phyloP scores from a whole-genome alignment of 2,329 filamentous ascomycete species.

The Trichoderma oligosporum region DNA sequence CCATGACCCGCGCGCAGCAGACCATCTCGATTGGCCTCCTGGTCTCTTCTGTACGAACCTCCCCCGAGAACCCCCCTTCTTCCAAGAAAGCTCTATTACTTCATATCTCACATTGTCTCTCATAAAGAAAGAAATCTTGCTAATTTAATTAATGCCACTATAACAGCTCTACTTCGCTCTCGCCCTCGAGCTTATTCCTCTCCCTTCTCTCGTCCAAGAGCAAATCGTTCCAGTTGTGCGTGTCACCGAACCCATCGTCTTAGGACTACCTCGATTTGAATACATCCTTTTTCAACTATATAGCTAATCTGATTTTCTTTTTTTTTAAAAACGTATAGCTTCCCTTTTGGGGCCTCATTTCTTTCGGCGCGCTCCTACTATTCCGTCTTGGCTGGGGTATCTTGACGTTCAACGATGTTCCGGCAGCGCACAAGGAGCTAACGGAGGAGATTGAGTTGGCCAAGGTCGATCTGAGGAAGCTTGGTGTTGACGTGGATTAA shows the following conservation, averaged over 20 bases:
- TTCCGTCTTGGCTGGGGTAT: slow-evolving; percentile 90
- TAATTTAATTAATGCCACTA: neutral
- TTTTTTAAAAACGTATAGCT: slow-evolving; percentile 57
- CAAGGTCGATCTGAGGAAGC: slow-evolving; percentile 65
- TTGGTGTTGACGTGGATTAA: slow-evolving; percentile 76
- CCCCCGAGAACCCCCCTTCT: neutral
- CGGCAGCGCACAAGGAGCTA: slow-evolving; percentile 83
- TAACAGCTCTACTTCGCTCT: slow-evolving; percentile 87
- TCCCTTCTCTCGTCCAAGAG: slow-evolving; percentile 72
- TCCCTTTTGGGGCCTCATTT: slow-evolving; percentile 87
- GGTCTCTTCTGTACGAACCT: slow-evolving; percentile 70
- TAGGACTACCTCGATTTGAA: neutral
- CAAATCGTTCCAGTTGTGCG: slow-evolving; percentile 87
- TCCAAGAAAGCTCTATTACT: neutral
- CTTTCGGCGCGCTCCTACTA: slow-evolving; percentile 87
- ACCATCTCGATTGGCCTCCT: slow-evolving; percentile 84
- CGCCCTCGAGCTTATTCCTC: slow-evolving; percentile 76
- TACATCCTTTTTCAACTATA: neutral
- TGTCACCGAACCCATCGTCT: slow-evolving; percentile 23
- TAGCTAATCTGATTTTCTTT: slow-evolving; percentile 7
- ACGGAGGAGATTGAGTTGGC: slow-evolving; percentile 79
- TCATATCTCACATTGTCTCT: neutral
- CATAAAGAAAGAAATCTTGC: too few species aligned
- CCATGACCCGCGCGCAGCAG: slow-evolving; percentile 92
- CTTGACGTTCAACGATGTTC: slow-evolving; percentile 94